phyloP scores from a whole-genome alignment of 2,329 filamentous ascomycete genomes.

The Arthrinium phaeospermum region DNA sequence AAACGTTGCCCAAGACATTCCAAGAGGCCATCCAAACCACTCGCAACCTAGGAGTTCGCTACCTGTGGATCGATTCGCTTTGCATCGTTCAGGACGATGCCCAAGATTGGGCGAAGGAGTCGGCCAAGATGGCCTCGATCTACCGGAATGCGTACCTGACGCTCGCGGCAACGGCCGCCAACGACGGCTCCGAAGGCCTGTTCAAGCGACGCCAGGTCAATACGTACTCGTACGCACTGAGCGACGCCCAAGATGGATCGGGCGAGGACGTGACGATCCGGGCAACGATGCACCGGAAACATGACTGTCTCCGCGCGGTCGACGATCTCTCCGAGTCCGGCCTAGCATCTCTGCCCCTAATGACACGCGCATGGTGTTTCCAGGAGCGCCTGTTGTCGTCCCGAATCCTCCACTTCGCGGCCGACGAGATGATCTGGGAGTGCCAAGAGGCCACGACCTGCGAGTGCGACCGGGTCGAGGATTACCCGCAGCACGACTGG shows the following conservation, averaged over 20 bases:
- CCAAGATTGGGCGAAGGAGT: conserved; percentile 29
- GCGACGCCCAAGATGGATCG: not conserved
- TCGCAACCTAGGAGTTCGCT: no score
- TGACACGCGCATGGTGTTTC: conserved; percentile 25
- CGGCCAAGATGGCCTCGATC: conserved; percentile 26
- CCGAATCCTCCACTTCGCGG: conserved; percentile 24
- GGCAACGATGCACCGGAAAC: not conserved
- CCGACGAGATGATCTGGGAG: conserved; percentile 24
- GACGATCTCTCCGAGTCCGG: not conserved
- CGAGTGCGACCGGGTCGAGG: conserved; percentile 11
- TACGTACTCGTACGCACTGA: not conserved
- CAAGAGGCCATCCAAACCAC: no score
- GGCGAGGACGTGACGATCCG: not conserved
- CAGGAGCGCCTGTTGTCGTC: conserved; percentile 25
- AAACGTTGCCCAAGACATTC: no score
- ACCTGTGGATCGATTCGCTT: no score
- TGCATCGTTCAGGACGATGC: no score
- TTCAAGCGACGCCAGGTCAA: not conserved
- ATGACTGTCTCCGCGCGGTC: not conserved
- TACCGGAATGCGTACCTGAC: conserved; percentile 26
- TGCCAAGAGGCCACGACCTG: conserved; percentile 18
- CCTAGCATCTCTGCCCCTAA: not conserved
- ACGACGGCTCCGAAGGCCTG: not conserved
- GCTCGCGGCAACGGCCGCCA: conserved; percentile 22
- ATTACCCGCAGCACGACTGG: not conserved